phyloP scores from a whole-genome alignment of 2,329 filamentous ascomycete species.

The Ilyonectria mors-panacis region DNA sequence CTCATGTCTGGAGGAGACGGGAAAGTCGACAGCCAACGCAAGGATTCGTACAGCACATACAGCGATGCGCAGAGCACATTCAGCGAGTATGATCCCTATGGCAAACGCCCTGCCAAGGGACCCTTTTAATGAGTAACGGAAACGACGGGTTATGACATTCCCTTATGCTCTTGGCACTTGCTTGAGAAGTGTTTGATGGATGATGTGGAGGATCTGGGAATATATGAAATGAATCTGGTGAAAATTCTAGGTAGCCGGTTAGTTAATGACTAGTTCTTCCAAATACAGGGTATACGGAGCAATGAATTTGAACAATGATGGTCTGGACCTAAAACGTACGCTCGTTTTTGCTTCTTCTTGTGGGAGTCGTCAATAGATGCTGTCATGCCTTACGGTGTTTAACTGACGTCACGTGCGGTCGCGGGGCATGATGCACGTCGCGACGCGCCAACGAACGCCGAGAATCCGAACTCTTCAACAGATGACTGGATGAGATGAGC shows the following conservation, averaged over 20 bases:
- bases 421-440: slow-evolving; percentile 42
- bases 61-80: slow-evolving; percentile 48
- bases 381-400: neutral
- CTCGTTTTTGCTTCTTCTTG: too few species aligned
- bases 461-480: neutral
- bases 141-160: slow-evolving; percentile 21
- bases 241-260: slow-evolving; percentile 14
- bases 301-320: slow-evolving; percentile 7
- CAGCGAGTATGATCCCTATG: slow-evolving; percentile 48
- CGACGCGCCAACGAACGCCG: slow-evolving; percentile 34
- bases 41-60: slow-evolving; percentile 45
- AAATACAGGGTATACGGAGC: slow-evolving; percentile 11
- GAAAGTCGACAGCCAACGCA: slow-evolving; percentile 39
- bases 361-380: too few species aligned
- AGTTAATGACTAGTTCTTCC: slow-evolving; percentile 4
- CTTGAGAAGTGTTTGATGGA: slow-evolving; percentile 6
- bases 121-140: slow-evolving; percentile 31
- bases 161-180: slow-evolving; percentile 22
- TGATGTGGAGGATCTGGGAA: neutral
- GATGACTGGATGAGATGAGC: slow-evolving; percentile 8
- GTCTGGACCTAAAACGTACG: neutral
- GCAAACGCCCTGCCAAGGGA: slow-evolving; percentile 51
- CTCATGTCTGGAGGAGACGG: slow-evolving; percentile 38
- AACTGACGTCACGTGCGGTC: slow-evolving; percentile 33
- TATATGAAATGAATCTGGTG: slow-evolving; percentile 7